A percentile compares a stretch with the other conserved stretches of the same genome.
These are phyloP conservation scores for Syzygium grande DNA, from an alignment of 345 rosid genomes.

Conservation along the genomic window DNA sequence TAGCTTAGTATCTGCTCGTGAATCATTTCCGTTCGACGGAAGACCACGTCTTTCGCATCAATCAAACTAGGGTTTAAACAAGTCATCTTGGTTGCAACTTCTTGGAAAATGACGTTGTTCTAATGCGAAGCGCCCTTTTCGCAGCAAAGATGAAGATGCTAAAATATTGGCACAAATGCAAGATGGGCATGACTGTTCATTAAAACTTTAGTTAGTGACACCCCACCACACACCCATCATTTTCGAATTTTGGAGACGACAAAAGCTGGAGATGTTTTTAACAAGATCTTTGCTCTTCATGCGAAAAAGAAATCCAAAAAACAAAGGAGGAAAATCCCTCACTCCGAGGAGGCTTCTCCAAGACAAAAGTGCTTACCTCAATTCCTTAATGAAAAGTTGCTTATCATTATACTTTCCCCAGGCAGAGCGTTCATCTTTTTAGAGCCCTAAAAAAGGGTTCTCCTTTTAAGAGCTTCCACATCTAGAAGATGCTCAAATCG, in stretches of 20 bases:
- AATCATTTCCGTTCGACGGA: neutral
- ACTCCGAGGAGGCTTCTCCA: conserved; percentile 41
- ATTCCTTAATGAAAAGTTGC: conserved; percentile 35
- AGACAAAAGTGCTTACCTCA: conserved; percentile 45
- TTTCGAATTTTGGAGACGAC: conserved; percentile 13
- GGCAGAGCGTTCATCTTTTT: neutral
- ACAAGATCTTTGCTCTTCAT: conserved; percentile 14
- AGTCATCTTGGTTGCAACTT: neutral
- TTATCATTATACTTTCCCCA: conserved; percentile 37
- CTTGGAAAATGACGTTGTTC: neutral
- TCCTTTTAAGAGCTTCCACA: conserved; percentile 27
- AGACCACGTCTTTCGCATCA: neutral
- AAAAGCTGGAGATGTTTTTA: conserved; percentile 22
- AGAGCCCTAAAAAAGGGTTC: conserved; percentile 14
- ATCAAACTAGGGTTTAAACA: neutral
- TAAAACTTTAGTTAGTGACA: conserved; percentile 7
- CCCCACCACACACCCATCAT: conserved; percentile 1
- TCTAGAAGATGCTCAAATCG: conserved; percentile 37
- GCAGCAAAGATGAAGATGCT: neutral
- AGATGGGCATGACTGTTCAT: neutral
- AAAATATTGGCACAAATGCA: neutral
- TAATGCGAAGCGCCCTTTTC: neutral
- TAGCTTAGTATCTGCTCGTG: neutral
- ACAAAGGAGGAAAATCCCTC: conserved; percentile 8
- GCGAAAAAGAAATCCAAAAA: neutral